These are phyloP conservation scores for Kodamaea restingae DNA, from an alignment of 805 yeast species.

Conservation along the genomic window DNA sequence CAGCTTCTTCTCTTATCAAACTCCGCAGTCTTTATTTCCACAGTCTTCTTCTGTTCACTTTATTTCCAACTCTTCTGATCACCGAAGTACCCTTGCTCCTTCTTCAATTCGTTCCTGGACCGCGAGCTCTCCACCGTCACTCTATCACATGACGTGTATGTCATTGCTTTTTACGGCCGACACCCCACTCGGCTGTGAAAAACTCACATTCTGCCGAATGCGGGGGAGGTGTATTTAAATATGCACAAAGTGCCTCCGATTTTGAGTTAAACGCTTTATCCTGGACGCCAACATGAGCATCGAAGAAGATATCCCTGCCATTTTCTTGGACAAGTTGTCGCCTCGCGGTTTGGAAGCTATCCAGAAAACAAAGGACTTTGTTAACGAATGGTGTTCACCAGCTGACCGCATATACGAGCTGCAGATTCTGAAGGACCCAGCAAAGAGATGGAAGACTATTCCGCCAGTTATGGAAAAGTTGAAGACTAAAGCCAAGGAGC, in stretches of 20 bases:
- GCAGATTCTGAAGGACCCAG: slow-evolving; percentile 39
- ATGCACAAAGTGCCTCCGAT: background rate
- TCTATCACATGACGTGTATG: background rate
- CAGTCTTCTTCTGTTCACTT: too few species aligned
- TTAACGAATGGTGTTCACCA: slow-evolving; percentile 54
- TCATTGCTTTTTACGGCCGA: background rate
- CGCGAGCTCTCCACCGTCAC: background rate
- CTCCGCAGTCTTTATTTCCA: too few species aligned
- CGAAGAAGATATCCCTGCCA: slow-evolving; percentile 38
- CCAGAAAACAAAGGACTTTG: slow-evolving; percentile 44
- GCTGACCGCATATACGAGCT: slow-evolving; percentile 44
- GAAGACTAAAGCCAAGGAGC: slow-evolving; percentile 47
- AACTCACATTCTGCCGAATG: background rate
- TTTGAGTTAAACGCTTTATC: too few species aligned
- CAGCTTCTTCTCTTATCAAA: too few species aligned
- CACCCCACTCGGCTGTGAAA: background rate
- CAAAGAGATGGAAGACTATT: slow-evolving; percentile 42
- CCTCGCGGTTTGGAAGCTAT: slow-evolving; percentile 37
- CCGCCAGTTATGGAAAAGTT: slow-evolving; percentile 50
- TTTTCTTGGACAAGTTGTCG: slow-evolving; percentile 33
- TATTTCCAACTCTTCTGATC: too few species aligned
- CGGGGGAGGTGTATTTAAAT: background rate
- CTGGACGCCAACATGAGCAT: slow-evolving; percentile 16
- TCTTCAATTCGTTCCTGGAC: too few species aligned
- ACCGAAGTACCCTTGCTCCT: too few species aligned